Base-by-base conservation (phyloP, 257 asterid species). In the Rhazya stricta region DNA sequence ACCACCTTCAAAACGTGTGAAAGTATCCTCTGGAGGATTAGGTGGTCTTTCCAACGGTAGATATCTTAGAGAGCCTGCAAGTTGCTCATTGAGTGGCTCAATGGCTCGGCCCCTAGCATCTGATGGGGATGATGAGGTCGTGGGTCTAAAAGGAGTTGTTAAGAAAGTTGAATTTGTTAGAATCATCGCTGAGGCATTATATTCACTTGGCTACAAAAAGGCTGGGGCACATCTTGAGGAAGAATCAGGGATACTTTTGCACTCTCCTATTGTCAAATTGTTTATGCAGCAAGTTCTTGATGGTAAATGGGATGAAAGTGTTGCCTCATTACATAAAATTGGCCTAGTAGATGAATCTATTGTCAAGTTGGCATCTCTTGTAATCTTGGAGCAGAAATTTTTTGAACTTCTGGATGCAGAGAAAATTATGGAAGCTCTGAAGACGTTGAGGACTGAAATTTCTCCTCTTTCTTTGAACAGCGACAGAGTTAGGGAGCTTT, bases 301-400 rank as follows among this genome's bases (percentile, higher is more conserved):
- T 79, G 96, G 97, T 68, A 85, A 88, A 81, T 92, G 97, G 96
- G 93, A 89, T 80, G 93, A 89, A 73, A 87, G 97, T 80, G 87
- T 92, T 37, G 81, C 83, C 15, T 78, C 85, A 63, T 82, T 92
- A 56, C 89, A 51, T 79, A 71, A 82, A 84, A 78, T 90, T 74
- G 90, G 88, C 74, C 74, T 78, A 75, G 50, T 57, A 63, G 97
- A 90, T 76, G 95, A 86, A 80, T 76, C 78, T n/a, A 30, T 83
- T 30, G 74, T 85, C 67, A 86, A 85, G 82, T 72, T 78, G 79
- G 95, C 95, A 78, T 90, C 96, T 39, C 85, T 86, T 83, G 81
- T 81, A 34, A 89, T 92, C 77, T 81, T 90, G 81, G 97, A 92
- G 88, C 96, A 90, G 87, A 92, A 92, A 78, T 89, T 89, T 77